Evolutionary conservation across 129 eudicot species (phyloP).

Genomic region (Flaveria sonorensis): DNA sequence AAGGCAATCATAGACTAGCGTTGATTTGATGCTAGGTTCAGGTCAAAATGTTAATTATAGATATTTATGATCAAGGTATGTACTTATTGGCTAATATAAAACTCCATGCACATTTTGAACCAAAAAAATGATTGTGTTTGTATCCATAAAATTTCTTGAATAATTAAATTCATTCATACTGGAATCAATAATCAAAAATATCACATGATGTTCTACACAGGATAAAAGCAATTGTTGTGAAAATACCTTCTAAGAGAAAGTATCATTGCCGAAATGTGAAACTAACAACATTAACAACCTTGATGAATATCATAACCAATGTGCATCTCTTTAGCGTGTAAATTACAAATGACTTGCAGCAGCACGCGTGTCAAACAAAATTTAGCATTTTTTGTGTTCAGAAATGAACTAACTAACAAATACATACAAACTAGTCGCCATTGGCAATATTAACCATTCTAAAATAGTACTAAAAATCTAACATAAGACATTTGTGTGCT

Average conservation of each 20-base stretch:
- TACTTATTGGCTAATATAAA: not conserved
- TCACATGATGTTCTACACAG: not conserved
- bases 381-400: too few relatives aligned
- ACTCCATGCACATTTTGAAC: not conserved
- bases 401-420: too few relatives aligned
- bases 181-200: not conserved
- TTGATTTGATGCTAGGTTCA: not conserved
- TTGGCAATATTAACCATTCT: too few relatives aligned
- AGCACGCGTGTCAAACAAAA: too few relatives aligned
- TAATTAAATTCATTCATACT: not conserved
- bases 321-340: too few relatives aligned
- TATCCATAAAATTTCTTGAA: not conserved
- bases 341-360: too few relatives aligned
- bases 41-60: not conserved
- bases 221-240: not conserved
- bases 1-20: conserved; percentile 1
- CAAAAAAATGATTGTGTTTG: not conserved
- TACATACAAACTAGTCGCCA: too few relatives aligned
- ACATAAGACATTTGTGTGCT: too few relatives aligned
- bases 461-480: too few relatives aligned
- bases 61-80: not conserved
- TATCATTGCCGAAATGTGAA: not conserved
- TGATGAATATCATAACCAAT: too few relatives aligned
- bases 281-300: not conserved
- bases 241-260: not conserved